Conservation (phyloP, 306 rosid species). For the Quercus agrifolia region DNA sequence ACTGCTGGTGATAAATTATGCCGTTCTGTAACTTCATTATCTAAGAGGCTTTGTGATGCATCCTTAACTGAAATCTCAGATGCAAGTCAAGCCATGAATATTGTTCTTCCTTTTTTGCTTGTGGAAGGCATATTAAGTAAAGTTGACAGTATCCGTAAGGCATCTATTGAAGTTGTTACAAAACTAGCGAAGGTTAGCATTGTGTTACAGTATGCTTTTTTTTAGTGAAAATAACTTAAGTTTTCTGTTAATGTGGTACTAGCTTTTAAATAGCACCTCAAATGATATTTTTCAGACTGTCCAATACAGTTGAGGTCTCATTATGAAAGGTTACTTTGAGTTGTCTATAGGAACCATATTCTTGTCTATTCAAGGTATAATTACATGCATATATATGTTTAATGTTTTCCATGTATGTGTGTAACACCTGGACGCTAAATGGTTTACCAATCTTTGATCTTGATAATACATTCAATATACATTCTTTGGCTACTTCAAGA, state of each 20-base stretch:
- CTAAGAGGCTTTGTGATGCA: constrained; percentile 86
- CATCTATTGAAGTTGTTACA: constrained; percentile 86
- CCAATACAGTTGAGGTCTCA: background rate
- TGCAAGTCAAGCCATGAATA: constrained; percentile 82
- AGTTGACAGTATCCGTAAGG: constrained; percentile 84
- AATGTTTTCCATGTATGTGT: background rate
- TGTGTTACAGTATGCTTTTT: background rate
- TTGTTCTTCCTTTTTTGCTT: constrained; percentile 86
- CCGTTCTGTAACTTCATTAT: constrained; percentile 66
- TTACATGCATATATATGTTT: background rate
- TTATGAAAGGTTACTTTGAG: background rate
- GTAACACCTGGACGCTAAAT: background rate
- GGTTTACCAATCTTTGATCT: background rate
- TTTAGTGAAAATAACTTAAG: background rate
- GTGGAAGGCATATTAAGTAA: constrained; percentile 90
- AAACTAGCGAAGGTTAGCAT: constrained; percentile 89
- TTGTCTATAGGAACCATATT: background rate
- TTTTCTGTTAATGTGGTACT: background rate
- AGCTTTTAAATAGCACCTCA: background rate
- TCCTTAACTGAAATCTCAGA: constrained; percentile 69
- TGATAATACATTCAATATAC: background rate
- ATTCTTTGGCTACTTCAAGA: background rate
- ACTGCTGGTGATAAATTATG: constrained; percentile 86
- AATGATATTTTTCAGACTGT: background rate
- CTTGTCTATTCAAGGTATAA: background rate